Percentiles rank a stretch among this genome's conserved stretches.
Evolutionary conservation across 1,284 basidiomycete genomes (phyloP).

Genomic region (Ustilago bromivora): DNA sequence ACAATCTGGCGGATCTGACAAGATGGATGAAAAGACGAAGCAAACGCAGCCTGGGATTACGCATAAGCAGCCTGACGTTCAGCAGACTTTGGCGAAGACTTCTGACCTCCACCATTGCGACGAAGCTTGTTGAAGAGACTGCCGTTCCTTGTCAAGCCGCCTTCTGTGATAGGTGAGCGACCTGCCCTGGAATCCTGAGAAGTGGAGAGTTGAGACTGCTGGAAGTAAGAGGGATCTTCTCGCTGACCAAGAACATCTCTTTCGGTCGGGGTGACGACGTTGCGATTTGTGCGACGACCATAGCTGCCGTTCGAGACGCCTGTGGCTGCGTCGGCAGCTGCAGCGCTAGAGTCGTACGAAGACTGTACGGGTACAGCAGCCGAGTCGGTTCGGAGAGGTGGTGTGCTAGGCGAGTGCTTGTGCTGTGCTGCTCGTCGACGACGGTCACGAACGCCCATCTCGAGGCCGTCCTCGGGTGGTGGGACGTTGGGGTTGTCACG

Average conservation of each 20-base stretch:
- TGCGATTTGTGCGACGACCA: constrained; percentile 25
- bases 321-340: constrained; percentile 32
- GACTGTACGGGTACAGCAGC: not conserved
- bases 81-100: constrained; percentile 29
- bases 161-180: constrained; percentile 25
- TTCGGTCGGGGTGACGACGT: constrained; percentile 30
- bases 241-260: constrained; percentile 22
- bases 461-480: constrained; percentile 51
- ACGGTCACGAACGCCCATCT: constrained; percentile 43
- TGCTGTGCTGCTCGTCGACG: constrained; percentile 40
- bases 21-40: not conserved
- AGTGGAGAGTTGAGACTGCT: constrained; percentile 2
- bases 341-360: constrained; percentile 34
- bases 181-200: constrained; percentile 19
- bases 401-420: constrained; percentile 56
- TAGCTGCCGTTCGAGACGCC: constrained; percentile 33
- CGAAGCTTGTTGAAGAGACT: constrained; percentile 46
- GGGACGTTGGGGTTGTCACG: constrained; percentile 61
- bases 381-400: constrained; percentile 31
- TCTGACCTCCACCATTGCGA: constrained; percentile 24
- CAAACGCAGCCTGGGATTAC: constrained; percentile 9
- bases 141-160: constrained; percentile 36
- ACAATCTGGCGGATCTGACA: not conserved
- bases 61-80: constrained; percentile 40
- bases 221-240: constrained; percentile 33